A percentile compares a stretch with the other conserved stretches of the same genome.
Evolutionary conservation across 1,139 yeast genomes (phyloP).

Genomic region (Pichia sp.): DNA sequence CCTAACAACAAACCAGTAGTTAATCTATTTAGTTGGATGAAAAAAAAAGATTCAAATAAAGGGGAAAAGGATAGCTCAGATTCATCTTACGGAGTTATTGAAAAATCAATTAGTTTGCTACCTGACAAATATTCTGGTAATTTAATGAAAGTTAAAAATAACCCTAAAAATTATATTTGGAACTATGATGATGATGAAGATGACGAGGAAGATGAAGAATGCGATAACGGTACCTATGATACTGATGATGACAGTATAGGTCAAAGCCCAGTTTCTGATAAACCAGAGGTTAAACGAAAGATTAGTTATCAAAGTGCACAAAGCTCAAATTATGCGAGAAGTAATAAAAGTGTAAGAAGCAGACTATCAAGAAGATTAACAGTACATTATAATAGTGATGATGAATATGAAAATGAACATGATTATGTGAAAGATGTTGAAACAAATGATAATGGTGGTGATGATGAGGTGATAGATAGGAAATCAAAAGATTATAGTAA

Average conservation of each 20-base stretch:
- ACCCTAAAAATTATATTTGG: constrained; percentile 33
- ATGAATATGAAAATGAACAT: constrained; percentile 29
- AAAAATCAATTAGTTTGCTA: constrained; percentile 32
- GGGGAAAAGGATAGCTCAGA: constrained; percentile 23
- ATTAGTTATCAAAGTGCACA: constrained; percentile 6
- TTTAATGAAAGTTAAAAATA: constrained; percentile 32
- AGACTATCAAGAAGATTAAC: constrained; percentile 11
- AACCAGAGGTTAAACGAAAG: constrained; percentile 11
- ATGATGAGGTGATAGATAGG: background rate
- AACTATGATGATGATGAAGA: constrained; percentile 30
- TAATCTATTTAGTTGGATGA: constrained; percentile 29
- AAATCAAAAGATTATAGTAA: constrained; percentile 15
- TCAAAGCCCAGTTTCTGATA: constrained; percentile 28
- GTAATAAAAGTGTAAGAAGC: constrained; percentile 8
- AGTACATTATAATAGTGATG: constrained; percentile 15
- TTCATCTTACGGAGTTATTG: constrained; percentile 23
- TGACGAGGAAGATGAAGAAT: constrained; percentile 26
- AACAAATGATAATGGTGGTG: constrained; percentile 1
- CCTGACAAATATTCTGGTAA: constrained; percentile 33
- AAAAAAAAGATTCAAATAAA: constrained; percentile 23
- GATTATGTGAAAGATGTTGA: constrained; percentile 17
- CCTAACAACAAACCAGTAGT: constrained; percentile 25
- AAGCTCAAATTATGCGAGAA: constrained; percentile 8
- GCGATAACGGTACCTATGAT: constrained; percentile 9
- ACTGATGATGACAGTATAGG: constrained; percentile 19